Conservation (phyloP, 2,329 filamentous ascomycete genomes). For the Ophiostoma himal-ulmi region DNA sequence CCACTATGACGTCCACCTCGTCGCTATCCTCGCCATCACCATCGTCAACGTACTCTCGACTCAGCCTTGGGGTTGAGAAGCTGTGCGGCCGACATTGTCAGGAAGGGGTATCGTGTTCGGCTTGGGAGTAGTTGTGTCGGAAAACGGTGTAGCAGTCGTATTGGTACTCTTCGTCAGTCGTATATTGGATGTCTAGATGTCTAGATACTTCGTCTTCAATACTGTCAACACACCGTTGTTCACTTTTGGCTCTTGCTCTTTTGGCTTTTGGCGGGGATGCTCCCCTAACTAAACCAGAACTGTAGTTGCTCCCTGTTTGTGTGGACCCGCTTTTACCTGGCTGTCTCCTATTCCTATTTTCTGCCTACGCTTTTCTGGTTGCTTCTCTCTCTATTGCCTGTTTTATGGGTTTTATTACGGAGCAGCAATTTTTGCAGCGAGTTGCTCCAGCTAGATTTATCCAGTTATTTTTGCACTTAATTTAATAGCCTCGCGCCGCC, state of each 20-base stretch:
- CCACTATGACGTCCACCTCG: slow-evolving; percentile 27
- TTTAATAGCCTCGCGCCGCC: slow-evolving; percentile 5
- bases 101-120: slow-evolving; percentile 7
- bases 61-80: slow-evolving; percentile 98
- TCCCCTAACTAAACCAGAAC: not conserved
- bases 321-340: slow-evolving; percentile 3
- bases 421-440: slow-evolving; percentile 6
- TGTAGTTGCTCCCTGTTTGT: slow-evolving; percentile 10
- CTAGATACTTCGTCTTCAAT: not conserved
- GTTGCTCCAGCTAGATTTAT: not conserved
- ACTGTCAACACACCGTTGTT: not conserved
- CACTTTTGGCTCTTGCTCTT: slow-evolving; percentile 2
- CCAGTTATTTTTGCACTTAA: not conserved
- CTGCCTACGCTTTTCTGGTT: slow-evolving; percentile 5
- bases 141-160: not conserved
- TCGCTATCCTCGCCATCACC: not conserved
- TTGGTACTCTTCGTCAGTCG: not conserved
- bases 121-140: not conserved
- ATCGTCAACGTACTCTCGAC: slow-evolving; percentile 64
- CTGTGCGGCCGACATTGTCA: slow-evolving; percentile 90
- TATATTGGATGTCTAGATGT: not conserved
- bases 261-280: slow-evolving; percentile 13
- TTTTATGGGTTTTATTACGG: not conserved
- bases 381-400: not conserved
- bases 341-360: slow-evolving; percentile 10